phyloP scores from a whole-genome alignment of 2,329 filamentous ascomycete genomes.

The Cadophora luteo-olivacea region DNA sequence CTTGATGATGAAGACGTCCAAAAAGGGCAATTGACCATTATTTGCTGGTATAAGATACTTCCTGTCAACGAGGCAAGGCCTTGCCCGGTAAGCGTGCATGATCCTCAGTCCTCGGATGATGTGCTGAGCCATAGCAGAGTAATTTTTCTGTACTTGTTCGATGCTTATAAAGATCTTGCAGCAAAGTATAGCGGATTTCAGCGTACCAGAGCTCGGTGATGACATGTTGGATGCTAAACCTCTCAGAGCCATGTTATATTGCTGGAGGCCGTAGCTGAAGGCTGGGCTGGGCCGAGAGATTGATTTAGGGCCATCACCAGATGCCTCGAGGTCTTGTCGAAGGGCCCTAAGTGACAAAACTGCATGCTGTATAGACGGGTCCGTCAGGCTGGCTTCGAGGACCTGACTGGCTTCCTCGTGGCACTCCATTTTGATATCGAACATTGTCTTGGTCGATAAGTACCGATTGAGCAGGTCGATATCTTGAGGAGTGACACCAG shows the following conservation, averaged over 20 bases:
- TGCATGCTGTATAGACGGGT: conserved; percentile 49
- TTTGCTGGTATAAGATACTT: conserved; percentile 45
- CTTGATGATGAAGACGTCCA: conserved; percentile 53
- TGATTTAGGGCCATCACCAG: conserved; percentile 39
- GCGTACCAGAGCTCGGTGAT: conserved; percentile 39
- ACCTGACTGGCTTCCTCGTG: conserved; percentile 49
- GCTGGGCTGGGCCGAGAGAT: conserved; percentile 41
- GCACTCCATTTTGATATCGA: conserved; percentile 48
- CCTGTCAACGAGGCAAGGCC: conserved; percentile 44
- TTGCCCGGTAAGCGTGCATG: conserved; percentile 50
- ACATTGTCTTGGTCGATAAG: conserved; percentile 52
- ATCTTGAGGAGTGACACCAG: conserved; percentile 42
- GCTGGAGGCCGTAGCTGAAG: conserved; percentile 49
- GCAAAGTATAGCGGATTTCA: conserved; percentile 52
- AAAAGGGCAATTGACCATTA: conserved; percentile 46
- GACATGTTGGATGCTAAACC: conserved; percentile 50
- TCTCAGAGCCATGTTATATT: conserved; percentile 51
- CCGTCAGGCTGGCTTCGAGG: conserved; percentile 48
- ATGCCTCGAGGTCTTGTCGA: conserved; percentile 49
- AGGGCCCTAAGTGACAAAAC: conserved; percentile 50
- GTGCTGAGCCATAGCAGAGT: conserved; percentile 51
- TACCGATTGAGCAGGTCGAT: conserved; percentile 47
- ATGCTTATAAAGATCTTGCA: conserved; percentile 56
- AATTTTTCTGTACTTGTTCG: conserved; percentile 51
- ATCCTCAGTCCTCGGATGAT: conserved; percentile 52